Conservation (phyloP, 2,329 filamentous ascomycete species). For the Ambrosiella beaveri region DNA sequence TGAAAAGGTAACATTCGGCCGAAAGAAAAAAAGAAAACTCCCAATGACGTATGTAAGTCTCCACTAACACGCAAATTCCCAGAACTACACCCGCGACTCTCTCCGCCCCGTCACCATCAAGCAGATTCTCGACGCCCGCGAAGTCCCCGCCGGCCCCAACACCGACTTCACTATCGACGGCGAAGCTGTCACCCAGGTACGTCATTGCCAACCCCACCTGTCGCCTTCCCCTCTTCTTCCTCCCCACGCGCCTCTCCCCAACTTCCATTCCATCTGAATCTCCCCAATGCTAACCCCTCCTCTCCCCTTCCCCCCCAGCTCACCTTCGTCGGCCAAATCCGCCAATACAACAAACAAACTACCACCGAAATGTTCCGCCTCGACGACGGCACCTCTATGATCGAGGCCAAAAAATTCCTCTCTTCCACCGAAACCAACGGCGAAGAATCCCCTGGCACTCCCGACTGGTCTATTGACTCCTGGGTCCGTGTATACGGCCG, state of each 20-base stretch:
- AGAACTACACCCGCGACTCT: constrained; percentile 62
- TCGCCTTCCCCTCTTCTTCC: background rate
- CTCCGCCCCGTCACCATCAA: constrained; percentile 91
- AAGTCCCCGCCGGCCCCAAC: constrained; percentile 46
- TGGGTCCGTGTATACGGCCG: constrained; percentile 79
- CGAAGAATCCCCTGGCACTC: constrained; percentile 19
- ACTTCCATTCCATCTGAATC: background rate
- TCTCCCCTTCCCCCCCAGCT: constrained; percentile 28
- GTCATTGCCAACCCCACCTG: background rate
- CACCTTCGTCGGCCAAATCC: constrained; percentile 81
- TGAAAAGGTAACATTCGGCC: constrained; percentile 23
- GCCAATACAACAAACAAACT: constrained; percentile 65
- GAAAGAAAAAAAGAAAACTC: background rate
- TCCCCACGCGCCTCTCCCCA: background rate
- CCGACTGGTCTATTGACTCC: constrained; percentile 33
- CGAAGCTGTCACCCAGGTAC: constrained; percentile 44
- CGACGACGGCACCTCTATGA: constrained; percentile 83
- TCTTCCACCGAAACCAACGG: constrained; percentile 20
- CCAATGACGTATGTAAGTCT: background rate
- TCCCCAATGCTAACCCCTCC: background rate
- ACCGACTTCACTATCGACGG: constrained; percentile 68
- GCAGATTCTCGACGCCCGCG: constrained; percentile 70
- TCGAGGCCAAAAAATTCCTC: constrained; percentile 68
- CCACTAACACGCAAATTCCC: background rate
- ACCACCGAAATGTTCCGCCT: constrained; percentile 87